Percentiles rank a stretch among this genome's conserved stretches.
Conservation (phyloP, 2,329 filamentous ascomycete genomes). For the Fusarium sp. region DNA sequence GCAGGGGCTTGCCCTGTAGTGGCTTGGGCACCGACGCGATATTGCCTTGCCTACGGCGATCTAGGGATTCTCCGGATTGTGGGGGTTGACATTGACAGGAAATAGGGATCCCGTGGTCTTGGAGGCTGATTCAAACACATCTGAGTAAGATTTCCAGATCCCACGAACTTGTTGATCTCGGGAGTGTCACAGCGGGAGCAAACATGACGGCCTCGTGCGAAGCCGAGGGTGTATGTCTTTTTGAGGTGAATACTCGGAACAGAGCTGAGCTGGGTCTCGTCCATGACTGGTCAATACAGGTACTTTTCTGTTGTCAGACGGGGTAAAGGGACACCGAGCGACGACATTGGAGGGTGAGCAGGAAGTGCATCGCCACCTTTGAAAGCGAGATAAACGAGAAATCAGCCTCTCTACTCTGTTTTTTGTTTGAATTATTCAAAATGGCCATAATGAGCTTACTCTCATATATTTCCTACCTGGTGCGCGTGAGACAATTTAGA, state of each 20-base stretch:
- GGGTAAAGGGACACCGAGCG: slow-evolving; percentile 35
- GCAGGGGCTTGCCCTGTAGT: slow-evolving; percentile 69
- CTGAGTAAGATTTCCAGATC: neutral
- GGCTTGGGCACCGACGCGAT: slow-evolving; percentile 77
- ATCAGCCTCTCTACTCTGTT: neutral
- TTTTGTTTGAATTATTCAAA: neutral
- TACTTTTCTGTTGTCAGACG: slow-evolving; percentile 36
- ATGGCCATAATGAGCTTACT: neutral
- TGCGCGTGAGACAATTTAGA: neutral
- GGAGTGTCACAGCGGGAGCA: neutral
- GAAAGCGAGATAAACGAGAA: slow-evolving; percentile 13
- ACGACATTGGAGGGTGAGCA: slow-evolving; percentile 2
- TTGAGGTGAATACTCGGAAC: neutral
- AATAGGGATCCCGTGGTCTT: slow-evolving; percentile 36
- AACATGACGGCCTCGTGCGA: neutral
- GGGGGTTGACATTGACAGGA: slow-evolving; percentile 61
- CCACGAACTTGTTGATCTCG: neutral
- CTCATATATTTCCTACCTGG: neutral
- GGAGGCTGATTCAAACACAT: neutral
- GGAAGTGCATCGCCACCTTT: neutral
- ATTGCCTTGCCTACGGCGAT: slow-evolving; percentile 77
- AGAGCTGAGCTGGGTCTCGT: slow-evolving; percentile 5
- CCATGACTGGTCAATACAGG: slow-evolving; percentile 3
- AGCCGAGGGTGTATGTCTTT: neutral
- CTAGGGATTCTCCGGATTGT: slow-evolving; percentile 73